Base-by-base conservation (phyloP, 257 asterid genomes). In the Anisodus tanguticus region DNA sequence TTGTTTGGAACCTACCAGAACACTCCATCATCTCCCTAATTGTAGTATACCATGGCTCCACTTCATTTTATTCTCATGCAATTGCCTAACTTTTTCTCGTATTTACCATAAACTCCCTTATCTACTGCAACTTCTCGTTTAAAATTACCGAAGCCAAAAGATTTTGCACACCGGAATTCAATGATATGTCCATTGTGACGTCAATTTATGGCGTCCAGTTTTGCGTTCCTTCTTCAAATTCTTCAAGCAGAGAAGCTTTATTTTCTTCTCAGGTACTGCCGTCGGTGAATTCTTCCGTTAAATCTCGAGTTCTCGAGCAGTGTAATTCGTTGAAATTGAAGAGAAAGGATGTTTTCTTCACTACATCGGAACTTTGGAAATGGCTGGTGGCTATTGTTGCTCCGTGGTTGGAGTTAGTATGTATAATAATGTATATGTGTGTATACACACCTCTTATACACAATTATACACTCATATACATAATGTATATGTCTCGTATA, bases 151-250 rank as follows among this genome's bases (percentile, higher is more conserved):
- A 12, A 26, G 37, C 35, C 2, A 31, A 1, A 41, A 4, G 22
- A 76, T 49, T 9, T 72, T 47, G 57, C 15, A 45, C 58, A 15
- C 0, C 31, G 15, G 97, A 31, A 31, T 31, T 31, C 35, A 31
- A 31, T 31, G 35, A 31, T 31, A 31, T 31, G 35, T 31, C 35
- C n/a, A 79, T 92, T 0, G 58, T 94, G 85, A 9, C 94, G 84
- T 85, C 95, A 45, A 84, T 90, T 76, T 82, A 92, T 88, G 89
- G 91, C 70, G 89, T 88, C 31, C 89, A 84, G 13, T 59, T 91
- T 55, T 74, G 54, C 82, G 76, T 71, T 39, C 88, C 35, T 31
- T 74, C 92, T 12, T 74, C 93, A n/a, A 90, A 85, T 84, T 87
- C 31, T 82, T 12, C 85, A 5, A 53, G 59, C 45, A 85, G 91